Conservation (phyloP, 2,329 filamentous ascomycete genomes). For the Xylariaceae sp. region DNA sequence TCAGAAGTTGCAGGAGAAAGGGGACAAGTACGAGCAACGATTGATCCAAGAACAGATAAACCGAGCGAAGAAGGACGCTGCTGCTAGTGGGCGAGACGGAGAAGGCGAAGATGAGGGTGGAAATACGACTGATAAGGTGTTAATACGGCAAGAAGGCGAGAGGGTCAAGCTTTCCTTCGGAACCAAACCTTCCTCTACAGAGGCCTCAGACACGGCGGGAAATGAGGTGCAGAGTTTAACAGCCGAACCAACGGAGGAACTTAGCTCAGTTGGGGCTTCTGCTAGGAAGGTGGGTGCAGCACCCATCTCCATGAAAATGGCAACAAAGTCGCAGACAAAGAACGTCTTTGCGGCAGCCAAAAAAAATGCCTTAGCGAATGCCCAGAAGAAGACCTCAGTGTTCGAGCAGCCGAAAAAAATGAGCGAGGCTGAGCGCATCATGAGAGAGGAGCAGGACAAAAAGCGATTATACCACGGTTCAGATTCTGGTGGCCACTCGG, state of each 20-base stretch:
- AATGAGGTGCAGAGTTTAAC: slow-evolving; percentile 7
- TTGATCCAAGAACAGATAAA: slow-evolving; percentile 80
- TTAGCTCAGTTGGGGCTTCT: slow-evolving; percentile 3
- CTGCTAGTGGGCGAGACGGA: slow-evolving; percentile 38
- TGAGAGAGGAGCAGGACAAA: slow-evolving; percentile 75
- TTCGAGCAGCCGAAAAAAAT: slow-evolving; percentile 70
- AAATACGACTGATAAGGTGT: slow-evolving; percentile 38
- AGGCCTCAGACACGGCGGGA: slow-evolving; percentile 17
- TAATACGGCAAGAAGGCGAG: slow-evolving; percentile 63
- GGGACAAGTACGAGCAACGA: slow-evolving; percentile 81
- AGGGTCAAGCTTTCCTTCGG: slow-evolving; percentile 70
- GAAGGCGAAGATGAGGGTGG: slow-evolving; percentile 33
- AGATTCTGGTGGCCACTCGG: slow-evolving; percentile 41
- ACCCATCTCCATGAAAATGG: slow-evolving; percentile 59
- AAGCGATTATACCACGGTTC: slow-evolving; percentile 52
- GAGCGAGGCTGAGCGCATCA: slow-evolving; percentile 82
- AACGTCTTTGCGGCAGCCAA: slow-evolving; percentile 65
- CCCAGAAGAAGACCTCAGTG: slow-evolving; percentile 55
- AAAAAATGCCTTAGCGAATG: slow-evolving; percentile 61
- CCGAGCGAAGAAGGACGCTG: slow-evolving; percentile 57
- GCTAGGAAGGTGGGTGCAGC: slow-evolving; percentile 33
- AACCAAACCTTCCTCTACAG: slow-evolving; percentile 32
- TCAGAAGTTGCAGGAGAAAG: slow-evolving; percentile 82
- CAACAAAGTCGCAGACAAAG: slow-evolving; percentile 60
- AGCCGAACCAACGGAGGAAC: slow-evolving; percentile 7